Evolutionary conservation across 768 basidiomycete species (phyloP).

Genomic region (Hydnomerulius pinastri): DNA sequence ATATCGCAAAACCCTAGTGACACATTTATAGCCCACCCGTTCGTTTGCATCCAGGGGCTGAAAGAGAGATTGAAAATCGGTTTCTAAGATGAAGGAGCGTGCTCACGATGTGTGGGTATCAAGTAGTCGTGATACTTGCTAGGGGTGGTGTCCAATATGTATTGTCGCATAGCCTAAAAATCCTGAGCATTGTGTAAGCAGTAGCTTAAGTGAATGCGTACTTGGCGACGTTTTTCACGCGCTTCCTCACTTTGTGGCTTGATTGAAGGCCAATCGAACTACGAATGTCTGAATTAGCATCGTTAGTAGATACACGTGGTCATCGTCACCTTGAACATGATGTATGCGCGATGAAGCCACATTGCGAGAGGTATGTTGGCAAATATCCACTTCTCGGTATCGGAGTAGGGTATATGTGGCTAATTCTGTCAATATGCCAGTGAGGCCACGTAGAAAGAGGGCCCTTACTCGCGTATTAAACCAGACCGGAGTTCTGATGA

Average conservation of each 20-base stretch:
- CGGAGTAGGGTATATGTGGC: slow-evolving; percentile 41
- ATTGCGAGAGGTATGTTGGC: slow-evolving; percentile 52
- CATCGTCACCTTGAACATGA: slow-evolving; percentile 46
- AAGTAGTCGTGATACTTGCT: slow-evolving; percentile 47
- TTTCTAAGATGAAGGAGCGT: not conserved
- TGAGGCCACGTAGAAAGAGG: not conserved
- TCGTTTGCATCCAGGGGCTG: slow-evolving; percentile 65
- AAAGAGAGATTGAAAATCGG: not conserved
- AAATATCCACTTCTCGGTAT: slow-evolving; percentile 51
- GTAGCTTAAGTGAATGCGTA: not conserved
- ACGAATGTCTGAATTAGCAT: not conserved
- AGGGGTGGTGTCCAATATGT: slow-evolving; percentile 52
- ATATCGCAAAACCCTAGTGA: not conserved
- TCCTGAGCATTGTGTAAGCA: not conserved
- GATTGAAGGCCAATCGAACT: slow-evolving; percentile 23
- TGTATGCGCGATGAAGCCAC: slow-evolving; percentile 49
- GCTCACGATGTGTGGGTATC: slow-evolving; percentile 54
- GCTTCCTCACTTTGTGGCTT: slow-evolving; percentile 7
- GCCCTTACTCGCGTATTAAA: slow-evolving; percentile 50
- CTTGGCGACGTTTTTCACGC: slow-evolving; percentile 15
- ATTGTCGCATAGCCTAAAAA: slow-evolving; percentile 40
- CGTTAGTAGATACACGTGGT: not conserved
- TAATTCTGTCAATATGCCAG: slow-evolving; percentile 32
- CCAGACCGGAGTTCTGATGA: slow-evolving; percentile 64
- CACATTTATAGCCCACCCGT: slow-evolving; percentile 18